phyloP scores from a whole-genome alignment of 495 filamentous ascomycete species.

The Aspergillus biplanus region DNA sequence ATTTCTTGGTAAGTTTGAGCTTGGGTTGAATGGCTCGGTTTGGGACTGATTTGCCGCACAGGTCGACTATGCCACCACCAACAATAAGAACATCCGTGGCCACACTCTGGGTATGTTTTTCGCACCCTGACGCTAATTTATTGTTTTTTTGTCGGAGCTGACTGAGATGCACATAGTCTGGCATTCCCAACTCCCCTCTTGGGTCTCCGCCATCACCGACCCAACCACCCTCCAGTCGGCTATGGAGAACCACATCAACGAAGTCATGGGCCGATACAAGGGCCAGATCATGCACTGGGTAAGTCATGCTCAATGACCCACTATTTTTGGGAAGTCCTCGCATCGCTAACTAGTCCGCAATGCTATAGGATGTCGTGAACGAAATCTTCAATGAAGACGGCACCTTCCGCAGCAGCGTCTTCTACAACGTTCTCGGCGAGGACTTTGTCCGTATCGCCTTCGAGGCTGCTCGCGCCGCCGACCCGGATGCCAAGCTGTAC shows the following conservation, averaged over 20 bases:
- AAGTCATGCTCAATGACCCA: background rate
- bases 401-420: constrained; percentile 57
- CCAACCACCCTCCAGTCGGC: constrained; percentile 45
- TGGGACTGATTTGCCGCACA: constrained; percentile 2
- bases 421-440: constrained; percentile 59
- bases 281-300: constrained; percentile 56
- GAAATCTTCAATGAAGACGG: constrained; percentile 72
- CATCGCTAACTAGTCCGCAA: constrained; percentile 3
- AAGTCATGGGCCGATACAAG: constrained; percentile 35
- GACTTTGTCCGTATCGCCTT: constrained; percentile 64
- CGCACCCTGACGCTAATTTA: background rate
- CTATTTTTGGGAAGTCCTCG: background rate
- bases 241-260: constrained; percentile 37
- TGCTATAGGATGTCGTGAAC: constrained; percentile 66
- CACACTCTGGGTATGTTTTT: constrained; percentile 47
- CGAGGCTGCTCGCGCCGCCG: constrained; percentile 54
- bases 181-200: constrained; percentile 57
- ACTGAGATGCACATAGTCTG: constrained; percentile 39
- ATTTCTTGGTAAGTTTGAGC: constrained; percentile 39
- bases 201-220: constrained; percentile 51
- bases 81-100: constrained; percentile 53
- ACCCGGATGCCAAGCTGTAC: constrained; percentile 65
- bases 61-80: constrained; percentile 51
- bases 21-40: background rate
- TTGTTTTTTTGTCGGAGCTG: background rate